Percentiles rank a stretch among this genome's conserved stretches.
Evolutionary conservation across 306 rosid genomes (phyloP).

Genomic region (Alnus glutinosa): DNA sequence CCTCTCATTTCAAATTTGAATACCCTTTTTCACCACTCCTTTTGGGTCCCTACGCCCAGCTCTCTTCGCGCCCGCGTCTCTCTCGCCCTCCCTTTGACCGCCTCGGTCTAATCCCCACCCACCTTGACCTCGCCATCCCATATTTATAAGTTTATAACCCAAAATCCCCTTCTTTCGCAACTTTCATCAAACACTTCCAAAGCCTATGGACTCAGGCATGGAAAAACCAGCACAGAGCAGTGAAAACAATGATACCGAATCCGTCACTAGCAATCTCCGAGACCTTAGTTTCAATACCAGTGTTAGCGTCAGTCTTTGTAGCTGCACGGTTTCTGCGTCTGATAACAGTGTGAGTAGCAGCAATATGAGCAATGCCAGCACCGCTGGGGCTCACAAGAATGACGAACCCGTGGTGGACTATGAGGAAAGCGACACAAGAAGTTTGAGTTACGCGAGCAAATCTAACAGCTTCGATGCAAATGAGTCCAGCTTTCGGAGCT

Average conservation of each 20-base stretch:
- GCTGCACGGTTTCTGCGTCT: constrained; percentile 36
- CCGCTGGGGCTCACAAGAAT: constrained; percentile 26
- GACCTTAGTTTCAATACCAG: constrained; percentile 28
- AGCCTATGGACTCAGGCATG: constrained; percentile 28
- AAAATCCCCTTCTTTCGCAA: not conserved
- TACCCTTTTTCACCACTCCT: constrained; percentile 24
- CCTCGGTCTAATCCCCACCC: constrained; percentile 52
- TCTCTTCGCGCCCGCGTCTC: constrained; percentile 44
- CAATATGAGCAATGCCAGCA: constrained; percentile 32
- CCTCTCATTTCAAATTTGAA: constrained; percentile 48
- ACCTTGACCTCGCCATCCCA: constrained; percentile 34
- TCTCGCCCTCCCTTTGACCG: constrained; percentile 52
- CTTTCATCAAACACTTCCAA: constrained; percentile 24
- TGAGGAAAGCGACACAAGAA: constrained; percentile 33
- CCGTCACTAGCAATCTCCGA: constrained; percentile 20
- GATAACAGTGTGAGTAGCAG: constrained; percentile 38
- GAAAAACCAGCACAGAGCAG: constrained; percentile 21
- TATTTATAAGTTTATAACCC: constrained; percentile 13
- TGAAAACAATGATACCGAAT: constrained; percentile 21
- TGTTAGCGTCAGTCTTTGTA: constrained; percentile 37
- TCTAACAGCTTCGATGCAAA: constrained; percentile 28
- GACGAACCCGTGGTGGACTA: constrained; percentile 11
- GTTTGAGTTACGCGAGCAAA: constrained; percentile 24
- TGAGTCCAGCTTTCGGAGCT: constrained; percentile 32
- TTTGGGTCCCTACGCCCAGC: constrained; percentile 38